phyloP scores from a whole-genome alignment of 305 asterid genomes.

The Fraxinus albicans region DNA sequence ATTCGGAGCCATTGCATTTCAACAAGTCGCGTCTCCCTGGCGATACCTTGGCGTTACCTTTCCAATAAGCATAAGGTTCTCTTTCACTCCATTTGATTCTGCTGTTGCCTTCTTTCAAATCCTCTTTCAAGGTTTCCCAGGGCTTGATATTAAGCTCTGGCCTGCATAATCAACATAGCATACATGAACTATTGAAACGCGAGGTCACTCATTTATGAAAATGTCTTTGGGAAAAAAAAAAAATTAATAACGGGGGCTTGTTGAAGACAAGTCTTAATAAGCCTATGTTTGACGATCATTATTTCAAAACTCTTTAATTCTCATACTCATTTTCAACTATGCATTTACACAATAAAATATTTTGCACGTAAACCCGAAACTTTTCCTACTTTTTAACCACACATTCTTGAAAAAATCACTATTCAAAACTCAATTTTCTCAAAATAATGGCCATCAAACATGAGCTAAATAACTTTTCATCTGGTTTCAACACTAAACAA shows the following conservation, averaged over 20 bases:
- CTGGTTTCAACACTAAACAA: not conserved
- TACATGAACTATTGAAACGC: not conserved
- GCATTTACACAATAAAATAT: no score
- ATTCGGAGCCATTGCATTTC: conserved; percentile 58
- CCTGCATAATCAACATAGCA: conserved; percentile 40
- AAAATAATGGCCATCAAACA: no score
- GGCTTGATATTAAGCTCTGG: conserved; percentile 80
- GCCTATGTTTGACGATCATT: no score
- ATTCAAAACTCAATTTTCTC: no score
- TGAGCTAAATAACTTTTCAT: not conserved
- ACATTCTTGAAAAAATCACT: no score
- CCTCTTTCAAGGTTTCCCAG: conserved; percentile 65
- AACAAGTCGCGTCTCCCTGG: conserved; percentile 37
- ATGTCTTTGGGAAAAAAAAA: not conserved
- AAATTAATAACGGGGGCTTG: not conserved
- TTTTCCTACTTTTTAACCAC: no score
- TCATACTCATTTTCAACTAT: no score
- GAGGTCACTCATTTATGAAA: not conserved
- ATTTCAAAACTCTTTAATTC: no score
- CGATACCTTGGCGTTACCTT: conserved; percentile 53
- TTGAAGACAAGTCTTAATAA: not conserved
- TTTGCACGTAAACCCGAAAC: no score
- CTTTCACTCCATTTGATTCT: conserved; percentile 63
- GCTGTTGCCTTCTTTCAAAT: conserved; percentile 48
- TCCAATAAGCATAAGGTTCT: conserved; percentile 85